A percentile compares a stretch with the other conserved stretches of the same genome.
Conservation (phyloP, 2,329 filamentous ascomycete species). For the Trichoderma brevicompactum region DNA sequence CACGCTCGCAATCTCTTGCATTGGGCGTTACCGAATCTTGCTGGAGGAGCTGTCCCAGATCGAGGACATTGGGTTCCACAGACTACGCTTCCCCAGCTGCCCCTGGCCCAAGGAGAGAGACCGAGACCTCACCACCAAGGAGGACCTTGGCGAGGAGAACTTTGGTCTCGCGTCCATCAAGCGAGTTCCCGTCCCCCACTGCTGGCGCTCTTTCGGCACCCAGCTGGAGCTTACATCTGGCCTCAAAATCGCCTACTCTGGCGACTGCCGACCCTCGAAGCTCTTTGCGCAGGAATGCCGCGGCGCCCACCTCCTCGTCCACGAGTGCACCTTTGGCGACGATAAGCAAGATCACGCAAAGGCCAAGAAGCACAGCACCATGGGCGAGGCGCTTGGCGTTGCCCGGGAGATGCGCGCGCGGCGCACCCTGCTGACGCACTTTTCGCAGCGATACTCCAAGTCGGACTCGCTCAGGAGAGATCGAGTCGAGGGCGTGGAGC, state of each 20-base stretch:
- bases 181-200: constrained; percentile 74
- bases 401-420: constrained; percentile 78
- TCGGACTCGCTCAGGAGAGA: constrained; percentile 39
- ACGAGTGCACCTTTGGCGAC: constrained; percentile 96
- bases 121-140: constrained; percentile 42
- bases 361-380: constrained; percentile 90
- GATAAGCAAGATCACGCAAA: constrained; percentile 76
- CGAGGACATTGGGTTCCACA: constrained; percentile 73
- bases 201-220: constrained; percentile 75
- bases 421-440: constrained; percentile 86
- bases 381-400: constrained; percentile 79
- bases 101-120: constrained; percentile 31
- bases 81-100: constrained; percentile 47
- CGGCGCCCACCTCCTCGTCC: constrained; percentile 81
- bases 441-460: constrained; percentile 91
- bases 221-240: constrained; percentile 77
- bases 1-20: constrained; percentile 69
- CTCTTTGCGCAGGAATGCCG: constrained; percentile 72
- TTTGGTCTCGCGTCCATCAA: constrained; percentile 70
- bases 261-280: constrained; percentile 82
- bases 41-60: constrained; percentile 78
- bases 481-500: constrained; percentile 43
- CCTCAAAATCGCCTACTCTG: constrained; percentile 90
- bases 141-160: constrained; percentile 48
- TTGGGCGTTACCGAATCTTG: constrained; percentile 73